A percentile compares a stretch with the other conserved stretches of the same genome.
Conservation (phyloP, 805 yeast species). For the Suhomyces emberorum region DNA sequence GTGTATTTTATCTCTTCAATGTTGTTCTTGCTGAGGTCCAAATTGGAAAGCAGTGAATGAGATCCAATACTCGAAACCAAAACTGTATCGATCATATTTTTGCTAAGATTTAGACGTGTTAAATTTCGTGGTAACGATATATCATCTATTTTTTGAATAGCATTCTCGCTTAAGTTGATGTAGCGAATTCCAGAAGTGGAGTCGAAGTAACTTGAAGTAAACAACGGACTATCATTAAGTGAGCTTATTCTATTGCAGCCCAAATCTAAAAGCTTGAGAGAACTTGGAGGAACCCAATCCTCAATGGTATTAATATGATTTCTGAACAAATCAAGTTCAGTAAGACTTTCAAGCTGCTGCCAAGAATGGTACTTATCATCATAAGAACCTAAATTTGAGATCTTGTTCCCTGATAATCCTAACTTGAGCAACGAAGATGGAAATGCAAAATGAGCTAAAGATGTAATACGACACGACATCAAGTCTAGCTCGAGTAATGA, state of each 20-base stretch:
- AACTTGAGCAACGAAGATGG: conserved; percentile 20
- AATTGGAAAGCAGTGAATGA: conserved; percentile 10
- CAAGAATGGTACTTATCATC: conserved; percentile 15
- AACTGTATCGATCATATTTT: conserved; percentile 12
- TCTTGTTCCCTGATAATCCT: conserved; percentile 23
- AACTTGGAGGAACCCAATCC: conserved; percentile 11
- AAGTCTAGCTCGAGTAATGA: conserved; percentile 20
- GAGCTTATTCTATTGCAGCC: conserved; percentile 17
- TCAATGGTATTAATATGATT: conserved; percentile 19
- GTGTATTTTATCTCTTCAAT: conserved; percentile 3
- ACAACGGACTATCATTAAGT: conserved; percentile 1
- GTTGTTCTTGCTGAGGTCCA: conserved; percentile 13
- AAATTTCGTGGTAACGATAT: conserved; percentile 8
- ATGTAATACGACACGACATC: conserved; percentile 19
- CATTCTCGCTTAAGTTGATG: conserved; percentile 1
- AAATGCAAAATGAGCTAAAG: conserved; percentile 20
- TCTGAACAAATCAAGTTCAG: conserved; percentile 20
- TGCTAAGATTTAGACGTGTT: conserved; percentile 5
- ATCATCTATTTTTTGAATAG: conserved; percentile 6
- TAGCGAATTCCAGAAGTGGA: conserved; percentile 2
- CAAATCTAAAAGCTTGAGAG: conserved; percentile 21
- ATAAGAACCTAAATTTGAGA: conserved; percentile 20
- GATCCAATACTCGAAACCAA: conserved; percentile 8
- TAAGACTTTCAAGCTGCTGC: conserved; percentile 21
- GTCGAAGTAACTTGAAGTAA: conserved; percentile 3